These are phyloP conservation scores for Toxicodendron radicans DNA, from an alignment of 345 rosid genomes.

Conservation along the genomic window DNA sequence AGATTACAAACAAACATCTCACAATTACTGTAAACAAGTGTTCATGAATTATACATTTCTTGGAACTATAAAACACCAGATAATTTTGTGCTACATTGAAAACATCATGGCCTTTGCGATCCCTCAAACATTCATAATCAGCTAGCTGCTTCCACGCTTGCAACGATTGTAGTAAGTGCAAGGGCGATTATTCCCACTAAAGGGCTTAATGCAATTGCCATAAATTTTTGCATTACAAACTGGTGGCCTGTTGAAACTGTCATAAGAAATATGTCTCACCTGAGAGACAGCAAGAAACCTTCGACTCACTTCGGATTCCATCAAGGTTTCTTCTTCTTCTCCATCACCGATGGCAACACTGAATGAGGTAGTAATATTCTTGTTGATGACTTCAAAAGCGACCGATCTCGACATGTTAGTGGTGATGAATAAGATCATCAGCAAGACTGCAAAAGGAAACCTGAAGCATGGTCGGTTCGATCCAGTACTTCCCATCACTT, in stretches of 20 bases:
- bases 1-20: too few species aligned
- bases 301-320: slow-evolving; percentile 5
- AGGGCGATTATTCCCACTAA: neutral
- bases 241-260: neutral
- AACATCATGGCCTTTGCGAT: too few species aligned
- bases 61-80: too few species aligned
- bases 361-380: neutral
- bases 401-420: neutral
- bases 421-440: neutral
- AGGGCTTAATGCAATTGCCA: neutral
- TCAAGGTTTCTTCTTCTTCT: neutral
- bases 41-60: too few species aligned
- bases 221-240: neutral
- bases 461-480: neutral
- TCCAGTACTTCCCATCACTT: neutral
- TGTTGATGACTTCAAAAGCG: neutral
- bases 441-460: neutral
- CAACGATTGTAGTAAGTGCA: neutral
- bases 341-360: neutral
- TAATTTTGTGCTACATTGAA: too few species aligned
- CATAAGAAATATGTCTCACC: neutral
- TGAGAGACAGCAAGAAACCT: neutral
- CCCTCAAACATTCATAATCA: too few species aligned
- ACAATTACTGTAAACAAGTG: too few species aligned
- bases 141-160: neutral